These are phyloP conservation scores for Coprinopsis sp. DNA, from an alignment of 768 basidiomycete genomes.

Conservation along the genomic window DNA sequence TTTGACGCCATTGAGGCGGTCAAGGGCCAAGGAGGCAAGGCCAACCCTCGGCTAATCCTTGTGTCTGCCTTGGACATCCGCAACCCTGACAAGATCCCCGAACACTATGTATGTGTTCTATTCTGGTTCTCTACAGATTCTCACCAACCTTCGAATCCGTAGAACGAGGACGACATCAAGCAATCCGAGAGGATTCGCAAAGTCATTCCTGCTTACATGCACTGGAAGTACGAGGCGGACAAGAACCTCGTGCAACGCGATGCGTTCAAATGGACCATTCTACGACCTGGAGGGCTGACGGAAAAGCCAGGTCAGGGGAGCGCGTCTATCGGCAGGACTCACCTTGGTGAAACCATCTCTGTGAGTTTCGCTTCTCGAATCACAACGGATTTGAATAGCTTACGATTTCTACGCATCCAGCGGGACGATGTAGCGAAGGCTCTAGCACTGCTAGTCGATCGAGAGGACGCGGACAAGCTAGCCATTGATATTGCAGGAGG, in stretches of 20 bases:
- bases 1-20: constrained; percentile 63
- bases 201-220: constrained; percentile 42
- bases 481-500: constrained; percentile 60
- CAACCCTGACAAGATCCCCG: constrained; percentile 43
- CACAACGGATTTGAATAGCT: background rate
- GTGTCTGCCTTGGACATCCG: constrained; percentile 59
- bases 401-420: constrained; percentile 22
- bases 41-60: constrained; percentile 51
- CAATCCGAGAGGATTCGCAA: constrained; percentile 37
- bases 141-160: constrained; percentile 21
- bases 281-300: constrained; percentile 59
- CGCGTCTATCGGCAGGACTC: constrained; percentile 49
- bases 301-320: constrained; percentile 48
- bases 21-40: constrained; percentile 19
- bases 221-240: constrained; percentile 49
- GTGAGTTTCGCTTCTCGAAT: constrained; percentile 29
- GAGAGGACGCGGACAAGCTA: constrained; percentile 51
- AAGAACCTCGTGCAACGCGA: constrained; percentile 44
- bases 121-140: background rate
- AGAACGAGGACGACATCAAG: constrained; percentile 45
- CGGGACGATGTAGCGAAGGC: constrained; percentile 54
- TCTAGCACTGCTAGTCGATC: constrained; percentile 43
- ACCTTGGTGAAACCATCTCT: constrained; percentile 40
- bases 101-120: constrained; percentile 42
- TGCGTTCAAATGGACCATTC: constrained; percentile 60